These are phyloP conservation scores for Leishmania martiniquensis DNA, from an alignment of 208 protist genomes.

Conservation along the genomic window DNA sequence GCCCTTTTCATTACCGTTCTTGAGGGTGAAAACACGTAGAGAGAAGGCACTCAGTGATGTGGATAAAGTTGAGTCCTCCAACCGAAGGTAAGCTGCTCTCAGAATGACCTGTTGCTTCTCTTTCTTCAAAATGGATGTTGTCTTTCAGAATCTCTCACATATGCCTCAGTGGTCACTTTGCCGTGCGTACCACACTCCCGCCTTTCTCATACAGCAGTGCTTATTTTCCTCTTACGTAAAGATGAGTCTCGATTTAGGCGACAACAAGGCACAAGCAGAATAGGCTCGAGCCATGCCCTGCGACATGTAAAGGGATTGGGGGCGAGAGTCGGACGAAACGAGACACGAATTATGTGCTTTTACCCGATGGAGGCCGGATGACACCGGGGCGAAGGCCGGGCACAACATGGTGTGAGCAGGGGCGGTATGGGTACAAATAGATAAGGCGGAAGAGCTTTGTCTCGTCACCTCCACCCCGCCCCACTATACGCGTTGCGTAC, in stretches of 20 bases:
- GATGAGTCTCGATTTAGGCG: neutral
- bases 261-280: too few relatives aligned
- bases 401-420: too few relatives aligned
- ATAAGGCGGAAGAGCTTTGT: too few relatives aligned
- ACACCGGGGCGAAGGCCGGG: too few relatives aligned
- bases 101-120: neutral
- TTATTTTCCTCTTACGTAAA: neutral
- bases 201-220: neutral
- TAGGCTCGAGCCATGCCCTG: too few relatives aligned
- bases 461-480: too few relatives aligned
- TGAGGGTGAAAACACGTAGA: neutral
- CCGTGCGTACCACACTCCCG: neutral
- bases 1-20: neutral
- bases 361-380: too few relatives aligned
- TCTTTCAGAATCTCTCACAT: neutral
- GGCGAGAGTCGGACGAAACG: too few relatives aligned
- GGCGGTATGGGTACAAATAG: too few relatives aligned
- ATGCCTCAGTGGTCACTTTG: neutral
- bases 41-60: neutral
- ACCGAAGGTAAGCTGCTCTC: neutral
- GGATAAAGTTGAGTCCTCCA: neutral
- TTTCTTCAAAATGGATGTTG: neutral
- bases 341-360: too few relatives aligned
- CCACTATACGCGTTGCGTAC: too few relatives aligned
- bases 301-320: too few relatives aligned